These are phyloP conservation scores for Phialophora expanda DNA, from an alignment of 2,329 filamentous ascomycete genomes.

Conservation along the genomic window DNA sequence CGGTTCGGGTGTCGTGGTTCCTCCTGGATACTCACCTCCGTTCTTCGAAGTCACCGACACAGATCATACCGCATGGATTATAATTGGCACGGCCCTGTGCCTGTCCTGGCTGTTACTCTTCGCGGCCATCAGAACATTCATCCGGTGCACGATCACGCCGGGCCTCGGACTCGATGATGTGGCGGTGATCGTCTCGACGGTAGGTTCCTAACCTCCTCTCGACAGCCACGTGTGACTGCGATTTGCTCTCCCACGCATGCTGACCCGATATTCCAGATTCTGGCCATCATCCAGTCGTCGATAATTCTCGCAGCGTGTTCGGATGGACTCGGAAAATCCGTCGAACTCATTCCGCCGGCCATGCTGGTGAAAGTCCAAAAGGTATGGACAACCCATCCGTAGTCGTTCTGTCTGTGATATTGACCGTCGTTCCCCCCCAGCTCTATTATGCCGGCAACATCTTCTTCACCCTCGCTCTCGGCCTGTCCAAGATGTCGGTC, in stretches of 20 bases:
- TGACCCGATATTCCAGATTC: conserved; percentile 35
- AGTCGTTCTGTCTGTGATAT: background rate
- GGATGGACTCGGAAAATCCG: conserved; percentile 45
- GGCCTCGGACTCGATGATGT: conserved; percentile 45
- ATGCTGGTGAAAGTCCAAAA: conserved; percentile 32
- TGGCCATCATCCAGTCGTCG: conserved; percentile 44
- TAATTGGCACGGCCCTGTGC: conserved; percentile 48
- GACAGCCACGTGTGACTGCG: background rate
- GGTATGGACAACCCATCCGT: conserved; percentile 18
- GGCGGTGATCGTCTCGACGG: conserved; percentile 22
- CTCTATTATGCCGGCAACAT: conserved; percentile 41
- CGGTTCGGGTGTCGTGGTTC: conserved; percentile 32
- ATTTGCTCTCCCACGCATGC: conserved; percentile 34
- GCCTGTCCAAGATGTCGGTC: conserved; percentile 40
- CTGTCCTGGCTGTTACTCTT: conserved; percentile 46
- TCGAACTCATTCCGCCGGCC: conserved; percentile 36
- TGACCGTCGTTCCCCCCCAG: conserved; percentile 20
- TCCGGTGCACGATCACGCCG: conserved; percentile 44
- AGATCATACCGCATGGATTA: conserved; percentile 49
- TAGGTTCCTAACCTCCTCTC: background rate
- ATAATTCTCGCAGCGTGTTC: conserved; percentile 44
- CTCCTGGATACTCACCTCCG: conserved; percentile 46
- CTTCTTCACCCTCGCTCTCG: conserved; percentile 41
- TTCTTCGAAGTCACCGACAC: conserved; percentile 48
- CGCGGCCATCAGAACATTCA: conserved; percentile 47